A percentile compares a stretch with the other conserved stretches of the same genome.
phyloP scores from a whole-genome alignment of 805 yeast genomes.

The Diddensiella santjacobensis region DNA sequence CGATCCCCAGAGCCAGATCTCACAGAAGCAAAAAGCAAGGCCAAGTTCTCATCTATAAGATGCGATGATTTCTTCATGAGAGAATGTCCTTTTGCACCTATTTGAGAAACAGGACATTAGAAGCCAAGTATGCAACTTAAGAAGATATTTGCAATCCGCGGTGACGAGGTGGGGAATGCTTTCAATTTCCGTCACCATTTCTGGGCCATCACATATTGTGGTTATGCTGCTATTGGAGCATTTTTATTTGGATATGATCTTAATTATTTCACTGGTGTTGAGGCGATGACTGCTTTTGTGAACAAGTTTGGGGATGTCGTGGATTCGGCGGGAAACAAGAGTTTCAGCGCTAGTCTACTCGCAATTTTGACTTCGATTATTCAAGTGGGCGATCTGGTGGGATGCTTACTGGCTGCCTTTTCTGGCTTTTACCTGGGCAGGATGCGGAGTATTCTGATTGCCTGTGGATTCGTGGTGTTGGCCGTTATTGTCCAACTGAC shows the following conservation, averaged over 20 bases:
- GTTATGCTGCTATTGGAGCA: constrained; percentile 11
- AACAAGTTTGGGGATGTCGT: constrained; percentile 7
- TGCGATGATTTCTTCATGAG: too few species aligned
- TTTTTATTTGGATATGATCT: constrained; percentile 13
- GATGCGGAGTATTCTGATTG: constrained; percentile 3
- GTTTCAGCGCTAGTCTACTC: background rate
- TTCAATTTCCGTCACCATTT: background rate
- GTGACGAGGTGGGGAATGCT: background rate
- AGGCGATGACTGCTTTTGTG: constrained; percentile 12
- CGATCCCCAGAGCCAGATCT: too few species aligned
- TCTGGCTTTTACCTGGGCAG: constrained; percentile 1
- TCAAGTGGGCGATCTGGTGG: constrained; percentile 11
- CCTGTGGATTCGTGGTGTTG: constrained; percentile 4
- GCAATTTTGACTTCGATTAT: constrained; percentile 10
- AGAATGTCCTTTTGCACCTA: too few species aligned
- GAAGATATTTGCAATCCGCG: background rate
- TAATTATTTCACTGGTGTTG: constrained; percentile 11
- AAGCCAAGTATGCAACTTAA: background rate
- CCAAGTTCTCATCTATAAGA: too few species aligned
- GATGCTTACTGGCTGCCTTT: constrained; percentile 4
- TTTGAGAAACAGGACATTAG: too few species aligned
- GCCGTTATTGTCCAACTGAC: constrained; percentile 5
- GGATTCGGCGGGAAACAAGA: constrained; percentile 4
- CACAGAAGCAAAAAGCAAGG: too few species aligned
- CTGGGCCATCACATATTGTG: constrained; percentile 9